Percentiles rank a stretch among this genome's conserved stretches.
Conservation (phyloP, 768 basidiomycete genomes). For the Gelatoporia subvermispora region DNA sequence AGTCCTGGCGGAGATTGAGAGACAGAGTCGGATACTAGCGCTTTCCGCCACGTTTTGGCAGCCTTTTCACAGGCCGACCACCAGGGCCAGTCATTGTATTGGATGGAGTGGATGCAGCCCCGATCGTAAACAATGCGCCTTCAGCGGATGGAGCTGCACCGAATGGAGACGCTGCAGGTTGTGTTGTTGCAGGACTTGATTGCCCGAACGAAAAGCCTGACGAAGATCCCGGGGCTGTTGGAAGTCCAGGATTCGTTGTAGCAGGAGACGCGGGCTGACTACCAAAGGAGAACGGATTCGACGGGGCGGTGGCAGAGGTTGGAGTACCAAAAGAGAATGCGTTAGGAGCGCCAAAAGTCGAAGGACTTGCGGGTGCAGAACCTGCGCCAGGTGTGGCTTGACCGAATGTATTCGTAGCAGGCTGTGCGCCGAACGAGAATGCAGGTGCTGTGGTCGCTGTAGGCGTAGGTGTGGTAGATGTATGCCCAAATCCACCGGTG, state of each 20-base stretch:
- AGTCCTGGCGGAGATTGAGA: not conserved
- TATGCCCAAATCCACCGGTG: conserved; percentile 41
- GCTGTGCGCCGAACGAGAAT: conserved; percentile 23
- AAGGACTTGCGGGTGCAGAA: conserved; percentile 22
- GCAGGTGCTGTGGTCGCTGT: conserved; percentile 10
- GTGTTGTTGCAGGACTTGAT: conserved; percentile 9
- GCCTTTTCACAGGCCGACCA: conserved; percentile 24
- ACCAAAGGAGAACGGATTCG: conserved; percentile 28
- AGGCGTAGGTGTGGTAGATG: conserved; percentile 26
- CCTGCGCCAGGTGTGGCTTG: conserved; percentile 13
- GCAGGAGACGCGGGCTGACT: conserved; percentile 30
- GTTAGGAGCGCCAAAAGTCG: conserved; percentile 23
- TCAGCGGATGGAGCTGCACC: conserved; percentile 15
- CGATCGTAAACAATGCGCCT: conserved; percentile 26
- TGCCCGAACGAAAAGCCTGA: conserved; percentile 21
- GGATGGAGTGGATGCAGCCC: conserved; percentile 19
- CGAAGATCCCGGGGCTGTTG: conserved; percentile 13
- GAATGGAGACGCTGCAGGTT: conserved; percentile 23
- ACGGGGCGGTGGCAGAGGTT: conserved; percentile 24
- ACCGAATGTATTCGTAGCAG: conserved; percentile 17
- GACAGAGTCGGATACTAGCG: conserved; percentile 12
- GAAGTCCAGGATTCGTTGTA: conserved; percentile 19
- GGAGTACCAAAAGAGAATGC: conserved; percentile 24
- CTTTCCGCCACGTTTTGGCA: conserved; percentile 28
- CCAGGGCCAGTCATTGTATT: conserved; percentile 12